These are phyloP conservation scores for Lactifluus volemus DNA, from an alignment of 768 basidiomycete genomes.

Conservation along the genomic window DNA sequence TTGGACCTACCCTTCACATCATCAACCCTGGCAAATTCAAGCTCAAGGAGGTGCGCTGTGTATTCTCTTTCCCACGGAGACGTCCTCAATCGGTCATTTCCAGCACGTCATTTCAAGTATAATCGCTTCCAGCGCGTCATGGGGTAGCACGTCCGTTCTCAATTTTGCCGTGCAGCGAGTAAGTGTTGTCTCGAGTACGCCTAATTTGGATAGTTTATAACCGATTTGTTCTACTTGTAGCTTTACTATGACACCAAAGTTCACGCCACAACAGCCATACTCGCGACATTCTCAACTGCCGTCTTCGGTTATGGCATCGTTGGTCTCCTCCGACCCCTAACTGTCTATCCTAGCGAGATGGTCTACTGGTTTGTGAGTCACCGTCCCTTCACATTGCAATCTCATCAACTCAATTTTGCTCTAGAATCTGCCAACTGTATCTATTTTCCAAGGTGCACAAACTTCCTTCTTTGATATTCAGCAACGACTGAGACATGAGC, in stretches of 20 bases:
- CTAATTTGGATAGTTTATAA: background rate
- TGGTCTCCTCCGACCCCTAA: conserved; percentile 48
- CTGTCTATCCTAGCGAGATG: conserved; percentile 55
- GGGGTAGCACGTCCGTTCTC: conserved; percentile 43
- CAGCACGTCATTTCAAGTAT: conserved; percentile 52
- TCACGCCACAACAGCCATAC: conserved; percentile 44
- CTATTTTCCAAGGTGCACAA: conserved; percentile 45
- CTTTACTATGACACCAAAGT: conserved; percentile 54
- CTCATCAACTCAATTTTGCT: background rate
- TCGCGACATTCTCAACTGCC: conserved; percentile 56
- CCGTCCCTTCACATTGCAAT: background rate
- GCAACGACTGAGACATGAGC: conserved; percentile 23
- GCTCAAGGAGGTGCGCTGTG: conserved; percentile 44
- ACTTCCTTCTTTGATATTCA: background rate
- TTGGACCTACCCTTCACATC: conserved; percentile 36
- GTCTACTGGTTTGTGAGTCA: conserved; percentile 47
- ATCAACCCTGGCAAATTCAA: conserved; percentile 51
- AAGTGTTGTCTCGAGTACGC: conserved; percentile 12
- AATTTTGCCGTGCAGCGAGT: conserved; percentile 58
- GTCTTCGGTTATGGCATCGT: conserved; percentile 60
- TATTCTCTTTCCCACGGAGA: background rate
- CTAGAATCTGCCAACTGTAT: conserved; percentile 49
- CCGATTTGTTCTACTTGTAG: conserved; percentile 23
- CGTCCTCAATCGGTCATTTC: background rate
- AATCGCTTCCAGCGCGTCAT: conserved; percentile 48